Percentiles rank a stretch among this genome's conserved stretches.
These are phyloP conservation scores for Fraxinus velutina DNA, from an alignment of 305 asterid species.

Conservation along the genomic window DNA sequence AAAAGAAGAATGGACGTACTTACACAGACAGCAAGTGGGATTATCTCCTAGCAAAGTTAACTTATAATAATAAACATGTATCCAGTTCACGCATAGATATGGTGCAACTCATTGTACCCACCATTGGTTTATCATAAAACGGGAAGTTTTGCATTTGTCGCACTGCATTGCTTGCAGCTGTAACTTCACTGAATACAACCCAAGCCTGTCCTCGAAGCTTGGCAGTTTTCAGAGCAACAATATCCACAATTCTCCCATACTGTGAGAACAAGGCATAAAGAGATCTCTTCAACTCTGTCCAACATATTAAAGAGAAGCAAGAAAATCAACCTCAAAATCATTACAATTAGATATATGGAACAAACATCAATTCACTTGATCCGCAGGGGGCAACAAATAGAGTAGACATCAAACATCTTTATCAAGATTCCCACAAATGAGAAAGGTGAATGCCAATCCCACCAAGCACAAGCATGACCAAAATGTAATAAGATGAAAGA, in stretches of 20 bases:
- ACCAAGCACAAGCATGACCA: neutral
- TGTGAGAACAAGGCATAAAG: slow-evolving; percentile 96
- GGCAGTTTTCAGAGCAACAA: slow-evolving; percentile 82
- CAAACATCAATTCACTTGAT: neutral
- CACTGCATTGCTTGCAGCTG: slow-evolving; percentile 94
- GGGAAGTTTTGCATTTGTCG: slow-evolving; percentile 98
- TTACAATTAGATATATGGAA: slow-evolving; percentile 12
- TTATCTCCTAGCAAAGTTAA: neutral
- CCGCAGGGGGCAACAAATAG: neutral
- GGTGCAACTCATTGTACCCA: slow-evolving; percentile 27
- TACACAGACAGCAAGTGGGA: neutral
- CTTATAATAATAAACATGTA: neutral
- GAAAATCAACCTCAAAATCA: slow-evolving; percentile 25
- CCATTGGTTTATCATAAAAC: slow-evolving; percentile 93
- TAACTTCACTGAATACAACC: slow-evolving; percentile 94
- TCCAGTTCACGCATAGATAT: slow-evolving; percentile 4
- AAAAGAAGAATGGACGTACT: neutral
- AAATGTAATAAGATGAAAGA: slow-evolving; percentile 3
- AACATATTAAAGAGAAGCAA: slow-evolving; percentile 33
- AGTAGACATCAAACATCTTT: neutral
- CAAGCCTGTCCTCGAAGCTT: slow-evolving; percentile 98
- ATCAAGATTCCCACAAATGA: neutral
- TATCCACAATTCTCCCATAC: slow-evolving; percentile 92
- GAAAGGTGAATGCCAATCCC: neutral
- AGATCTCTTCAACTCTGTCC: slow-evolving; percentile 98